Base-by-base conservation (phyloP, 345 rosid genomes). In the Citrus sinensis region DNA sequence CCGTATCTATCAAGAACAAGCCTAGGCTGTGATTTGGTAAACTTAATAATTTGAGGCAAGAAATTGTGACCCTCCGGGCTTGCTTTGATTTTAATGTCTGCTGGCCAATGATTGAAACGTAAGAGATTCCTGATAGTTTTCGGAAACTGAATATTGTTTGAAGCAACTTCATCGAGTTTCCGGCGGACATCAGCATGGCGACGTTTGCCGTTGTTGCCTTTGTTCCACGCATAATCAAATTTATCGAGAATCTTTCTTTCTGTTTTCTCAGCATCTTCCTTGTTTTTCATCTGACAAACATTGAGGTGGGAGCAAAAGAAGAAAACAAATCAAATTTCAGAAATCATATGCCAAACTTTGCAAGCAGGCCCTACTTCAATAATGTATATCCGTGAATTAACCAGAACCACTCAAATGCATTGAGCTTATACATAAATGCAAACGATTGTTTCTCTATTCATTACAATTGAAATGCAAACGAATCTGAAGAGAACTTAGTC, bases 181-280 rank as follows among this genome's bases (percentile, higher is more conserved):
- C 54, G 46, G 42, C 89, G 85, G 51, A 93, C 65, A 76, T 89
- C 94, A 67, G 79, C 32, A 27, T 86, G 96, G 51, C 97, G 91
- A 1, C 98, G 88, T 42, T 70, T 78, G 69, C 90, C 93, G 24
- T 95, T 93, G 39, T 88, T 72, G 8, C 94, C 94, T 87, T 90
- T 93, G 80, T 95, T 95, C 99, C 98, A 95, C 27, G 96, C 99
- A 83, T 93, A 95, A 72, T 95, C 98, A 79, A 93, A 92, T 51
- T 83, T 88, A 24, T 78, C 51, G 29, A 95, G 87, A 70, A 93
- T 87, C 85, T 54, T 76, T 35, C 87, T 78, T 84, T 93, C 97
- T 60, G 87, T 85, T 83, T 83, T 83, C 76, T 82, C 79, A 67
- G 98, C 97, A 67, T 73, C 87, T 60, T 76, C 89, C 83, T 91